Percentiles rank a stretch among this genome's conserved stretches.
These are phyloP conservation scores for Amanita pseudoporphyria DNA, from an alignment of 768 basidiomycete species.

Conservation along the genomic window DNA sequence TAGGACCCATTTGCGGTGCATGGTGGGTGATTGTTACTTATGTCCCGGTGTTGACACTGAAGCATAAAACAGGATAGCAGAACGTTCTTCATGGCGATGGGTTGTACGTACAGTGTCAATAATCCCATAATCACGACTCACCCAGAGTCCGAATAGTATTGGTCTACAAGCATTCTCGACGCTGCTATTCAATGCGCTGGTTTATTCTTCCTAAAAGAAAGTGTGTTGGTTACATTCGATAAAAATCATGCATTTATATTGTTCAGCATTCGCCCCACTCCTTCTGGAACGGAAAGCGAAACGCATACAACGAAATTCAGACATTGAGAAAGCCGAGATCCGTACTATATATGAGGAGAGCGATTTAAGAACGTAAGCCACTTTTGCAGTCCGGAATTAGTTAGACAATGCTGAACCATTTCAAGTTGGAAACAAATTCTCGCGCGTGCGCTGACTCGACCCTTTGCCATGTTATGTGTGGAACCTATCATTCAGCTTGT, in stretches of 20 bases:
- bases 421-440: slow-evolving; percentile 47
- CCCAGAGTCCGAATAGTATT: slow-evolving; percentile 42
- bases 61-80: slow-evolving; percentile 35
- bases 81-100: slow-evolving; percentile 64
- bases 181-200: slow-evolving; percentile 45
- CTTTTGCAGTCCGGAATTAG: too few species aligned
- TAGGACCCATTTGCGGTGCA: slow-evolving; percentile 52
- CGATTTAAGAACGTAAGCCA: slow-evolving; percentile 34
- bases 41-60: background rate
- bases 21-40: background rate
- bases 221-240: slow-evolving; percentile 19
- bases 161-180: slow-evolving; percentile 54
- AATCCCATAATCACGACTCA: background rate
- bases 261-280: slow-evolving; percentile 34
- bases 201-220: slow-evolving; percentile 51
- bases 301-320: slow-evolving; percentile 31
- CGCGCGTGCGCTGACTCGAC: slow-evolving; percentile 46
- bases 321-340: slow-evolving; percentile 33
- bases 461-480: slow-evolving; percentile 47
- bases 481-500: slow-evolving; percentile 66
- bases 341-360: slow-evolving; percentile 36
- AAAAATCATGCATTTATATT: slow-evolving; percentile 17
- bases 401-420: background rate
- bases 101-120: slow-evolving; percentile 32
- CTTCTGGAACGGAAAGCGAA: slow-evolving; percentile 43